Percentiles rank a stretch among this genome's conserved stretches.
These are phyloP conservation scores for Elymus sibiricus DNA, from an alignment of 176 grass and related monocot species.

Conservation along the genomic window DNA sequence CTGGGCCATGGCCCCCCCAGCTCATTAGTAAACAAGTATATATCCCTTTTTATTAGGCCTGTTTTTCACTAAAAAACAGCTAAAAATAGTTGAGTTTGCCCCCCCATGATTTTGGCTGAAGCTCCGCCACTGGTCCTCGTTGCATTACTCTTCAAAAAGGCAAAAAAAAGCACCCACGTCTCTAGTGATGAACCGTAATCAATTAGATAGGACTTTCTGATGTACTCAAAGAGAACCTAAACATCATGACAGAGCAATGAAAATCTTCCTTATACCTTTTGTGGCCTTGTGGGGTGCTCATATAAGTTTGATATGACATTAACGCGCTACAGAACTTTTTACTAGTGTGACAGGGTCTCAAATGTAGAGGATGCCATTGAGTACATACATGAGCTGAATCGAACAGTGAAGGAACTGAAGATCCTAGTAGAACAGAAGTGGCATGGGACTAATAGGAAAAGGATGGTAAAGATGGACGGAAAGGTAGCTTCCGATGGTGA, in stretches of 20 bases:
- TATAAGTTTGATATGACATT: background rate
- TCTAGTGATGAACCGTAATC: background rate
- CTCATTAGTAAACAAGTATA: too few species aligned
- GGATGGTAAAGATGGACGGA: slow-evolving; percentile 36
- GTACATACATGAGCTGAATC: slow-evolving; percentile 71
- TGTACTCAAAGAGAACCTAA: background rate
- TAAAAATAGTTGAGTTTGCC: too few species aligned
- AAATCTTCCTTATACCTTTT: background rate
- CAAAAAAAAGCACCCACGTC: background rate
- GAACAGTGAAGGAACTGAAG: slow-evolving; percentile 66
- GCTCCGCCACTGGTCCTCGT: background rate
- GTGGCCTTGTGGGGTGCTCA: background rate
- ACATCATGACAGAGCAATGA: background rate
- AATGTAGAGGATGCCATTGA: slow-evolving; percentile 71
- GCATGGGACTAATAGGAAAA: slow-evolving; percentile 39
- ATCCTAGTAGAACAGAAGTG: slow-evolving; percentile 57
- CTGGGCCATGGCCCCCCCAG: too few species aligned
- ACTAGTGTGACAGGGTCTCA: slow-evolving; percentile 65
- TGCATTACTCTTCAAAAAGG: background rate
- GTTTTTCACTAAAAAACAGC: too few species aligned
- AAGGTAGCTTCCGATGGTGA: slow-evolving; percentile 44
- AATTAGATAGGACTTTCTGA: background rate
- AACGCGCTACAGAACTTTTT: background rate
- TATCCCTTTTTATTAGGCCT: too few species aligned
- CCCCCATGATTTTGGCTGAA: too few species aligned